A percentile compares a stretch with the other conserved stretches of the same genome.
Evolutionary conservation across 495 filamentous ascomycete genomes (phyloP).

Genomic region (Lasiosphaeris hirsuta): DNA sequence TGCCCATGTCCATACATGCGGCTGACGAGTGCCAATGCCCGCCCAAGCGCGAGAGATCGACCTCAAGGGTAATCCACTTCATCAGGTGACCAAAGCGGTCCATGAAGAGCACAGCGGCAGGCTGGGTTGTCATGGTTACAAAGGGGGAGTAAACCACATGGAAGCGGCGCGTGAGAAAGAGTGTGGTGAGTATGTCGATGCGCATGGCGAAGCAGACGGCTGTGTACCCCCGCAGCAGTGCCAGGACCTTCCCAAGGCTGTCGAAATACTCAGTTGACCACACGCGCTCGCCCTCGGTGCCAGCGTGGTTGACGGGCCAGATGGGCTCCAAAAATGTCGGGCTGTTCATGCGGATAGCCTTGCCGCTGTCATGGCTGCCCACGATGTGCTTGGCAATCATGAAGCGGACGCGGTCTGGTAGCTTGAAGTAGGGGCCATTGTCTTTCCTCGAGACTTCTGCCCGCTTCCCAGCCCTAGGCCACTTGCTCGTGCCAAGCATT

Average conservation of each 20-base stretch:
- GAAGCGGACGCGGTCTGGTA: slow-evolving; percentile 22
- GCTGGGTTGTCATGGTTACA: slow-evolving; percentile 8
- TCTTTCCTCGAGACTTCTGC: slow-evolving; percentile 1
- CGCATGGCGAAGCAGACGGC: slow-evolving; percentile 23
- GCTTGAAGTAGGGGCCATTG: slow-evolving; percentile 17
- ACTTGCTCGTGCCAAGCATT: no score
- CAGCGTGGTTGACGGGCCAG: slow-evolving; percentile 17
- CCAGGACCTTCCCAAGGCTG: slow-evolving; percentile 16
- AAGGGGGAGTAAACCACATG: slow-evolving; percentile 30
- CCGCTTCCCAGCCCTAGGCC: not conserved
- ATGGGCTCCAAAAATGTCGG: slow-evolving; percentile 11
- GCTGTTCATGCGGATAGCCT: slow-evolving; percentile 27
- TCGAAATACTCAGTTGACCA: slow-evolving; percentile 28
- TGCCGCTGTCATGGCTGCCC: slow-evolving; percentile 10
- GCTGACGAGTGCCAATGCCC: slow-evolving; percentile 17
- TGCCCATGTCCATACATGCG: slow-evolving; percentile 3
- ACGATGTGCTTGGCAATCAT: slow-evolving; percentile 19
- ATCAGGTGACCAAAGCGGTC: slow-evolving; percentile 23
- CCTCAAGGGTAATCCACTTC: slow-evolving; percentile 28
- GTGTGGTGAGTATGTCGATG: slow-evolving; percentile 21
- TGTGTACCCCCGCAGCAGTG: slow-evolving; percentile 14
- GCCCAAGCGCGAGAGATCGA: slow-evolving; percentile 28
- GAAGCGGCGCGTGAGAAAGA: slow-evolving; percentile 28
- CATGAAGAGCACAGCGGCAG: slow-evolving; percentile 20
- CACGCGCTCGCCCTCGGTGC: not conserved